These are phyloP conservation scores for Paratrypanosoma confusum DNA, from an alignment of 208 protist genomes.

Conservation along the genomic window DNA sequence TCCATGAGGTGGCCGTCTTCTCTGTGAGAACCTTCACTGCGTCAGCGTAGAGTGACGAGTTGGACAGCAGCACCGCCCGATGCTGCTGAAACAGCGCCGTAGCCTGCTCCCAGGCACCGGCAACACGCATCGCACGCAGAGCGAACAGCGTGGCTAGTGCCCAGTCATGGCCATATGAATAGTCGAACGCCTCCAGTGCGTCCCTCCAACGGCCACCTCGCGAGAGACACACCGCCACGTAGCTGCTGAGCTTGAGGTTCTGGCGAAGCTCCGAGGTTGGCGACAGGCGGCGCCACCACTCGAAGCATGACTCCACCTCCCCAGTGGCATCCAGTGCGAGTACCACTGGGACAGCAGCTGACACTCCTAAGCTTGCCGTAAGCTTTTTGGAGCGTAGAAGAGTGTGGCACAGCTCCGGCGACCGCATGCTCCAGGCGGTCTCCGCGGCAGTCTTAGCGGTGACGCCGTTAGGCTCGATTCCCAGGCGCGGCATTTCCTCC, in stretches of 20 bases:
- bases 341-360: conserved; percentile 10
- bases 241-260: conserved; percentile 48
- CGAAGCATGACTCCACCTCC: conserved; percentile 5
- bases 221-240: conserved; percentile 40
- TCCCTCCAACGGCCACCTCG: conserved; percentile 3
- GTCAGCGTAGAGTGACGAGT: no score
- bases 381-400: conserved; percentile 4
- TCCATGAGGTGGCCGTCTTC: no score
- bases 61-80: no score
- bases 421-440: conserved; percentile 18
- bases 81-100: no score
- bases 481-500: conserved; percentile 4
- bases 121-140: conserved; percentile 21
- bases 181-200: conserved; percentile 18
- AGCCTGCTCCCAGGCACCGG: no score
- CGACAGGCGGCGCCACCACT: conserved; percentile 14
- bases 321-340: conserved; percentile 8
- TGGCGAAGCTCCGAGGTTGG: conserved; percentile 12
- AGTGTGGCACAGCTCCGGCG: conserved; percentile 2
- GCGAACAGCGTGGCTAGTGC: conserved; percentile 31
- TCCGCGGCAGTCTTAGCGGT: conserved; percentile 11
- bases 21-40: no score
- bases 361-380: conserved; percentile 1
- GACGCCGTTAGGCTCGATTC: conserved; percentile 4
- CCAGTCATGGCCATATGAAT: conserved; percentile 10